These are phyloP conservation scores for Ceriops zippeliana DNA, from an alignment of 345 rosid species.

Conservation along the genomic window DNA sequence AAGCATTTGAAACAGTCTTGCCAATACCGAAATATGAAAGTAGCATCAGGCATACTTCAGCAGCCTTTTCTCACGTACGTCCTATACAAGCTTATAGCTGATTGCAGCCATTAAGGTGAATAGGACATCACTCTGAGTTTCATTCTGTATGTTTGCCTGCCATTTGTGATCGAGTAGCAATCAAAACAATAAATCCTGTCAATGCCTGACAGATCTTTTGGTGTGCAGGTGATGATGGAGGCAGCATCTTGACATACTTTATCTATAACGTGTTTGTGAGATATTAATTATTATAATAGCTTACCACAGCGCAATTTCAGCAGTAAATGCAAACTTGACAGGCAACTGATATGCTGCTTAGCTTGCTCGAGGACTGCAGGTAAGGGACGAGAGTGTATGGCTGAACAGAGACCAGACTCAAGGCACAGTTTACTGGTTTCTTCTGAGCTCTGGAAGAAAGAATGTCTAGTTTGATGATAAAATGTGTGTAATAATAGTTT, in stretches of 20 bases:
- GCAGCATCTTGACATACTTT: not conserved
- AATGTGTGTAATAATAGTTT: constrained; percentile 4
- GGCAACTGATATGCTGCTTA: not conserved
- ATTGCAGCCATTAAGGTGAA: constrained; percentile 26
- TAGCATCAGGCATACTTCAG: constrained; percentile 34
- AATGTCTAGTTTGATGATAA: not conserved
- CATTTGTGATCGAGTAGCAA: not conserved
- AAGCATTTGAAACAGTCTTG: constrained; percentile 29
- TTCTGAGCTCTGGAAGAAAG: not conserved
- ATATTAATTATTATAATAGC: not conserved
- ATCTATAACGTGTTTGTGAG: not conserved
- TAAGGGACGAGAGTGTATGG: not conserved
- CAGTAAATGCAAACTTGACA: not conserved
- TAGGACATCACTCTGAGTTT: not conserved
- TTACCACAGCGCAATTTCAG: constrained; percentile 5
- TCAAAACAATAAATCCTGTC: not conserved
- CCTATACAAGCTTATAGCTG: constrained; percentile 73
- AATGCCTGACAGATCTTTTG: not conserved
- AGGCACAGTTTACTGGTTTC: not conserved
- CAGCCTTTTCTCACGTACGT: constrained; percentile 41
- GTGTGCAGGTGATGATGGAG: constrained; percentile 15
- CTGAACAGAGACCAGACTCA: constrained; percentile 1
- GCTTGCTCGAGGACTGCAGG: no score
- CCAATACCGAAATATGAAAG: constrained; percentile 38
- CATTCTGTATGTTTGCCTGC: not conserved